Conservation (phyloP, 2,329 filamentous ascomycete genomes). For the Talaromyces sp. region DNA sequence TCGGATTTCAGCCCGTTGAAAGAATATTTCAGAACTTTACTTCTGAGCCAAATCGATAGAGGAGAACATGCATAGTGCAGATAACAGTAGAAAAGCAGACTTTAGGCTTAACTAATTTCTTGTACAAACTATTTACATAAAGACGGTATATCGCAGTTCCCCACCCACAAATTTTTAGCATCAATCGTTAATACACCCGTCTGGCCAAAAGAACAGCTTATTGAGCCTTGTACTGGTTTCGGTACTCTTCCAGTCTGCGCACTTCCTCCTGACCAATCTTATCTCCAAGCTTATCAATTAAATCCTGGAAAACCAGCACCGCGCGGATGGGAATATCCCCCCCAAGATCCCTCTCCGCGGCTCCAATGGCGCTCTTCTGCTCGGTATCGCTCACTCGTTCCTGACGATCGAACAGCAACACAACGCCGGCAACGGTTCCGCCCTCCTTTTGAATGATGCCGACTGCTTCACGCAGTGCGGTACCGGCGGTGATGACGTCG, state of each 20-base stretch:
- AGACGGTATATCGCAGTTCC: neutral
- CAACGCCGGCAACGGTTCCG: constrained; percentile 77
- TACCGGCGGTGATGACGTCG: constrained; percentile 94
- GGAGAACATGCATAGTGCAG: neutral
- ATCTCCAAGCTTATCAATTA: constrained; percentile 65
- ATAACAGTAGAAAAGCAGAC: neutral
- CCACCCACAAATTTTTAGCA: neutral
- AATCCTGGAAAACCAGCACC: constrained; percentile 69
- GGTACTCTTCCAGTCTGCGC: constrained; percentile 69
- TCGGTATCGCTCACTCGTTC: constrained; percentile 60
- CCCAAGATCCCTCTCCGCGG: constrained; percentile 75
- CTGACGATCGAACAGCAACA: constrained; percentile 79
- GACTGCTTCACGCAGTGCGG: constrained; percentile 88
- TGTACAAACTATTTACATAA: constrained; percentile 2
- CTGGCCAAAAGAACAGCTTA: constrained; percentile 17
- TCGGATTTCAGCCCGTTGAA: neutral
- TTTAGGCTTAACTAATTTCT: too few species aligned
- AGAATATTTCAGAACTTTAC: neutral
- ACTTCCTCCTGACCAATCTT: constrained; percentile 62
- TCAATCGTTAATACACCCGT: neutral
- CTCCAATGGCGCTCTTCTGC: constrained; percentile 73
- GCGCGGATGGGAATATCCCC: constrained; percentile 69
- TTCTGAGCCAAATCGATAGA: neutral
- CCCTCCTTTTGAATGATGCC: constrained; percentile 83
- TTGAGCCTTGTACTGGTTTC: constrained; percentile 44